Evolutionary conservation across 176 grass and related monocot species (phyloP), one percentile per base, ranked within the genome.

Genomic region (Cenchrus fungigraminus): DNA sequence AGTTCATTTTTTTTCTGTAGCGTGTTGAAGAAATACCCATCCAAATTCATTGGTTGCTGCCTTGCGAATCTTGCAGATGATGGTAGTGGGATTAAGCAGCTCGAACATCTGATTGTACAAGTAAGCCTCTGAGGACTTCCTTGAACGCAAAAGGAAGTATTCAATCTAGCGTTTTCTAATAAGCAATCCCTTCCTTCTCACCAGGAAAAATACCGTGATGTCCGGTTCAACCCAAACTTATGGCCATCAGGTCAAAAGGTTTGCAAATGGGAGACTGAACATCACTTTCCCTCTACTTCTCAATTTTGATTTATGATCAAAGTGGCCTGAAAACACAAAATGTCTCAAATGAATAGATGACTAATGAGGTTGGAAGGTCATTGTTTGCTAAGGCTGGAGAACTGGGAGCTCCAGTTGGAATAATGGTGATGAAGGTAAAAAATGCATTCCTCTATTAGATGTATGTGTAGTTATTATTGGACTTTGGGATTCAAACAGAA

Each of bases 221-320:
- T 97, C 49, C 84, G 95, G 68, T 97, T 97, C 84, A 97, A 97
- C 82, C 90, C 92, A 9, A 92, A 89, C 76, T 89, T 97, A 57
- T 97, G 95, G 95, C 86, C 95, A 62, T 92, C 92, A 44, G 81
- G 84, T 82, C 92, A 97, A 94, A 97, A 97, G 95, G 92, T 97
- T 76, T 81, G 81, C n/a, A 51, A 37, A 72, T 88, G 34, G 29
- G 17, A 17, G 44, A 31, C 47, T 71, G 19, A 62, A 22, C 19
- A 37, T 60, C 20, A 47, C 7, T 77, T 4, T 68, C 16, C 22
- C 64, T 72, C 12, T 73, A 29, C 79, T 58, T 73, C 25, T 29
- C 62, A 32, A 57, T 73, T 73, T 42, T 62, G 2, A 60, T 84
- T 74, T 29, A 71, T 47, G 50, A 47, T 75, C 25, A 55, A 32